Conservation (phyloP, 1,284 basidiomycete species). For the Erythrobasidium hasegawianum region DNA sequence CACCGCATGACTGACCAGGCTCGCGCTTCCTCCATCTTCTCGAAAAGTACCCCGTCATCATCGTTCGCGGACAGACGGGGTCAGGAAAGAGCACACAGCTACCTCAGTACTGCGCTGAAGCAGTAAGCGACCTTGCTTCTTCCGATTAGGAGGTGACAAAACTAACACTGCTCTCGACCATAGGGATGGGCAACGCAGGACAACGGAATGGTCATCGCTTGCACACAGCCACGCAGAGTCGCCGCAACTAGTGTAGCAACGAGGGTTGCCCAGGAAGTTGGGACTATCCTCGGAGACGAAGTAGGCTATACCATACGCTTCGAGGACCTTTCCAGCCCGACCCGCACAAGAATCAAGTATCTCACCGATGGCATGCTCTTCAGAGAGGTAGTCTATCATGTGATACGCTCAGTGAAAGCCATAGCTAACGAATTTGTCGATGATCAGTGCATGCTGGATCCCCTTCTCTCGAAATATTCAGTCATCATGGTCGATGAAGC, state of each 20-base stretch:
- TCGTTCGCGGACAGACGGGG: constrained; percentile 92
- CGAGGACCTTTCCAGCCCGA: constrained; percentile 47
- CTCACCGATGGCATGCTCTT: constrained; percentile 47
- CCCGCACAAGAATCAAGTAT: constrained; percentile 48
- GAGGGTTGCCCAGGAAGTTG: constrained; percentile 49
- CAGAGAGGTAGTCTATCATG: constrained; percentile 31
- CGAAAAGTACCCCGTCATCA: constrained; percentile 75
- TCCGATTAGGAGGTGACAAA: too few relatives aligned
- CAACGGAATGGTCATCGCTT: constrained; percentile 64
- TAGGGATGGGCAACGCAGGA: constrained; percentile 62
- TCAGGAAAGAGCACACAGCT: constrained; percentile 97
- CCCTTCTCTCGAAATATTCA: constrained; percentile 38
- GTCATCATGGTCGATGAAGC: constrained; percentile 53
- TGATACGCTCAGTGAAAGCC: neutral
- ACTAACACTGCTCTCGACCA: too few relatives aligned
- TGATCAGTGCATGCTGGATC: constrained; percentile 40
- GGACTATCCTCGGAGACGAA: constrained; percentile 68
- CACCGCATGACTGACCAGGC: too few relatives aligned
- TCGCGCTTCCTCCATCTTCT: constrained; percentile 75
- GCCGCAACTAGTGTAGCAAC: constrained; percentile 49
- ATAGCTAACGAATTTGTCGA: neutral
- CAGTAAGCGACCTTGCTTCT: constrained; percentile 56
- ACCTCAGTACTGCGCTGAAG: constrained; percentile 87
- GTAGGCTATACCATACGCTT: constrained; percentile 52
- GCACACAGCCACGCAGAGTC: constrained; percentile 46